Evolutionary conservation across 164 flowering plant species (phyloP), one percentile per base, ranked within the genome.

Genomic region (Euptelea pleiosperma): DNA sequence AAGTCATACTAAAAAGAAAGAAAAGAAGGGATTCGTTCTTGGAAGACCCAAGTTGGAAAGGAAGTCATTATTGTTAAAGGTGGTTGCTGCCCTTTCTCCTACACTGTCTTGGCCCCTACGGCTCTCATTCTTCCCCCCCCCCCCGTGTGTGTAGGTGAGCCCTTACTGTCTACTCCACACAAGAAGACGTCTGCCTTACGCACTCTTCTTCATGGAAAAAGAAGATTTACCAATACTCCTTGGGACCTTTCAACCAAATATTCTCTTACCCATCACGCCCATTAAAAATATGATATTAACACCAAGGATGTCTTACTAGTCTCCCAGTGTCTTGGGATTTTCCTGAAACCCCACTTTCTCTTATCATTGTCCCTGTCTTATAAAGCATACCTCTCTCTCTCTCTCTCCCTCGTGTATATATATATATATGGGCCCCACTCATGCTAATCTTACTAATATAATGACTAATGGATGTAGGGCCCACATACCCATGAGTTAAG

Each of bases 141-240:
- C n/a, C n/a, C 42, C 46, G 6, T 46, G 19, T 28, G 30, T 45
- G 60, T 55, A 29, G 54, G 60, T 47, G 55, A 49, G 40, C 58
- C 54, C 48, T 48, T 46, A 30, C 50, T 24, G 41, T 57, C 55
- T 56, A 30, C 60, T 40, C 67, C 61, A 56, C 50, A 55, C 22
- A 14, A 29, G 42, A 56, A 57, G 49, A 29, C 67, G n/a, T 78
- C 52, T 37, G 52, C 14, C 14, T 41, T 39, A 64, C 56, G 67
- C 67, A 63, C 56, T 24, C 33, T 18, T 48, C 48, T 41, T 40
- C 55, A 26, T 1, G 18, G 56, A 50, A 28, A 50, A 29, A 50
- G 39, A 37, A 39, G 36, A 60, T 60, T 60, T 60, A 60, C 56
- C 56, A 26, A 28, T 40, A 50, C 64, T 19, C 25, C 36, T 63